A percentile compares a stretch with the other conserved stretches of the same genome.
phyloP scores from a whole-genome alignment of 306 rosid genomes.

The Canavalia gladiata region DNA sequence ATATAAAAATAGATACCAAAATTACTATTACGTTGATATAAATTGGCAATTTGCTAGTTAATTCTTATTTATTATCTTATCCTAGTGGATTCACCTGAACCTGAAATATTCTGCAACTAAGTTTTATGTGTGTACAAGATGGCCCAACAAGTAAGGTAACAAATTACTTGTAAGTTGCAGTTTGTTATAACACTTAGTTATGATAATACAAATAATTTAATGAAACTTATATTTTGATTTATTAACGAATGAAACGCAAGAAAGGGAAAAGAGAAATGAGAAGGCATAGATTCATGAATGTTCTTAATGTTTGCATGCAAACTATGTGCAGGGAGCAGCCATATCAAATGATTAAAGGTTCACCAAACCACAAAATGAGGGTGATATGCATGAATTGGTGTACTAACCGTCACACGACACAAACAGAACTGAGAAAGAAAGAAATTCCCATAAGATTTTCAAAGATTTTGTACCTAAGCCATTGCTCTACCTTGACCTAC shows the following conservation, averaged over 20 bases:
- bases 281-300: constrained; percentile 44
- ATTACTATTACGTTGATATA: no score
- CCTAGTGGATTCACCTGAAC: no score
- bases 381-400: constrained; percentile 61
- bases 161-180: neutral
- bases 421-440: neutral
- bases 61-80: no score
- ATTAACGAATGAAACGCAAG: neutral
- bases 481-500: constrained; percentile 48
- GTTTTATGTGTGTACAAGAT: no score
- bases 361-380: constrained; percentile 58
- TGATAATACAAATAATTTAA: neutral
- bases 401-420: constrained; percentile 44
- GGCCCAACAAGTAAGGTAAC: neutral
- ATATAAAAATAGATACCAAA: no score
- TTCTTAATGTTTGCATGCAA: constrained; percentile 48
- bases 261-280: neutral
- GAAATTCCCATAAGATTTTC: neutral
- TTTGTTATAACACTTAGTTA: neutral
- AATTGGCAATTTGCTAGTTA: no score
- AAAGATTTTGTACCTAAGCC: constrained; percentile 40
- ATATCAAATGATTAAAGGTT: constrained; percentile 60
- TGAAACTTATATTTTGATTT: neutral
- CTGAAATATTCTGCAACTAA: no score
- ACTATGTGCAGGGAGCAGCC: constrained; percentile 50